Percentiles rank a stretch among this genome's conserved stretches.
Evolutionary conservation across 495 filamentous ascomycete genomes (phyloP).

Genomic region (Ramalina intermedia): DNA sequence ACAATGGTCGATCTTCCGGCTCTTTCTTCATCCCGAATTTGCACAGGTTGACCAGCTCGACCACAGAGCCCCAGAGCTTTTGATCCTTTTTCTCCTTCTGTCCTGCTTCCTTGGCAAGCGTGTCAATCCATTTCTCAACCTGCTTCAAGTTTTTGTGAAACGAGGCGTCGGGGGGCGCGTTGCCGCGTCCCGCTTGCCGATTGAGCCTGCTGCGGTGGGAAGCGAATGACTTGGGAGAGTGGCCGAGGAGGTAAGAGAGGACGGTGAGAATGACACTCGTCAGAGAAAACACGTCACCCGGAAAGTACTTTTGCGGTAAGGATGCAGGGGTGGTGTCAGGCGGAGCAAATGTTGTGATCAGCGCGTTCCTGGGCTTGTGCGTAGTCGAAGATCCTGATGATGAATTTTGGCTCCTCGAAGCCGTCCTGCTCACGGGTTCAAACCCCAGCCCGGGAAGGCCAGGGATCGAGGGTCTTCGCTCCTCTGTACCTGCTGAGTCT

Average conservation of each 20-base stretch:
- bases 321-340: slow-evolving; percentile 4
- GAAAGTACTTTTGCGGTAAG: slow-evolving; percentile 21
- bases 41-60: slow-evolving; percentile 10
- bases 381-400: slow-evolving; percentile 14
- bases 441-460: slow-evolving; percentile 19
- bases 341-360: slow-evolving; percentile 18
- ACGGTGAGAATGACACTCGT: slow-evolving; percentile 57
- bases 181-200: slow-evolving; percentile 47
- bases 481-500: not conserved
- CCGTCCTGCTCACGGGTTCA: not conserved
- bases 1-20: slow-evolving; percentile 6
- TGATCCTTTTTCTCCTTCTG: slow-evolving; percentile 44
- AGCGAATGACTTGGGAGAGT: slow-evolving; percentile 52
- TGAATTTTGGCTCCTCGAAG: slow-evolving; percentile 5
- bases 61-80: slow-evolving; percentile 13
- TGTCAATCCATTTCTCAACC: slow-evolving; percentile 62
- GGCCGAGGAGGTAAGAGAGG: slow-evolving; percentile 57
- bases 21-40: slow-evolving; percentile 11
- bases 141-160: slow-evolving; percentile 74
- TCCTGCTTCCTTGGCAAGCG: slow-evolving; percentile 49
- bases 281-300: slow-evolving; percentile 61
- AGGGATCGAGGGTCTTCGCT: not conserved
- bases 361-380: slow-evolving; percentile 13
- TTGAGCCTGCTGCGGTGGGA: slow-evolving; percentile 61
- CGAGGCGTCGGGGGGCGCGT: slow-evolving; percentile 59